These are phyloP conservation scores for Eucalyptus shirleyi DNA, from an alignment of 345 rosid species.

Conservation along the genomic window DNA sequence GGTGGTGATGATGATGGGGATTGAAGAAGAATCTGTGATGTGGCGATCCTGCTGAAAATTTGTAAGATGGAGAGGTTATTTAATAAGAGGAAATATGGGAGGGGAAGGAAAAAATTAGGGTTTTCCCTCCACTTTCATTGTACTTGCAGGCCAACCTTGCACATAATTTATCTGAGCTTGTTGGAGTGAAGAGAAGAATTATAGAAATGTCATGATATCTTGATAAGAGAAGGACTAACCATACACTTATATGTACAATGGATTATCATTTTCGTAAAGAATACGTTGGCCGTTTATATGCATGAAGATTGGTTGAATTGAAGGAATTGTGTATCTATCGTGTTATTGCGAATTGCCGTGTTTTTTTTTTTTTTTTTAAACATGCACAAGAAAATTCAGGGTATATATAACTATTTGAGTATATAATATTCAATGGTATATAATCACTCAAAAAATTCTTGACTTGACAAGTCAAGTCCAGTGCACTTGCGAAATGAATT, in stretches of 20 bases:
- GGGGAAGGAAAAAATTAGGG: background rate
- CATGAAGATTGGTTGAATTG: background rate
- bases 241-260: background rate
- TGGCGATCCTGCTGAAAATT: background rate
- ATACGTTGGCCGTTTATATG: background rate
- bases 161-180: background rate
- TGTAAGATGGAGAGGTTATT: background rate
- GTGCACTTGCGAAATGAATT: background rate
- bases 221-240: background rate
- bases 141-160: background rate
- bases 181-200: background rate
- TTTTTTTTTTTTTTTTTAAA: background rate
- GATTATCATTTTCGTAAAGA: background rate
- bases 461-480: background rate
- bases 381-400: background rate
- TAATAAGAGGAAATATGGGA: background rate
- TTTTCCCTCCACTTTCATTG: background rate
- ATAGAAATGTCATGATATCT: background rate
- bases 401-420: background rate
- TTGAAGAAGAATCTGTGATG: background rate
- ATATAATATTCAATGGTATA: background rate
- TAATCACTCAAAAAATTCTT: background rate
- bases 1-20: background rate
- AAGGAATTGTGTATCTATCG: background rate
- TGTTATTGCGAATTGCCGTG: fast-evolving